phyloP scores from a whole-genome alignment of 352 stramenopile genomes.

The Phytophthora ohioensis region DNA sequence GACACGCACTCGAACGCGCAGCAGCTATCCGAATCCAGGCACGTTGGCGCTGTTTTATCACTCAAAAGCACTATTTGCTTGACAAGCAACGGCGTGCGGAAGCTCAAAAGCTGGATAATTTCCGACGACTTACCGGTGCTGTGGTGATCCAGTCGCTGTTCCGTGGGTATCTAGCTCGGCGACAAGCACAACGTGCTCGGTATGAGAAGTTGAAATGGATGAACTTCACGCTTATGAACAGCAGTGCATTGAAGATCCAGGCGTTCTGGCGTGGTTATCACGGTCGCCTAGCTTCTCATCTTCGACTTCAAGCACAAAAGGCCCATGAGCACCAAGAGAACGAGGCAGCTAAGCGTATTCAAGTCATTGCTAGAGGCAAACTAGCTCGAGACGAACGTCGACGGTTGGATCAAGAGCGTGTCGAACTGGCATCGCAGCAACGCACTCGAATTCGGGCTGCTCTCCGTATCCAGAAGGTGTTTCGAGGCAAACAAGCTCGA shows the following conservation, averaged over 20 bases:
- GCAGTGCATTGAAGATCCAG: conserved; percentile 79
- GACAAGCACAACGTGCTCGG: conserved; percentile 52
- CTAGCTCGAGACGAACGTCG: conserved; percentile 50
- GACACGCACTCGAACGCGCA: conserved; percentile 31
- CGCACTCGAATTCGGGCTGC: conserved; percentile 50
- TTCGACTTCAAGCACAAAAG: conserved; percentile 61
- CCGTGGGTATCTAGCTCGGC: conserved; percentile 68
- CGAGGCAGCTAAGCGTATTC: conserved; percentile 67
- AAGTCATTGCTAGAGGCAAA: conserved; percentile 63
- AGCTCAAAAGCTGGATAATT: conserved; percentile 43
- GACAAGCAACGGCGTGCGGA: conserved; percentile 43
- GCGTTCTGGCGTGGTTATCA: conserved; percentile 79
- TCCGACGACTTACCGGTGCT: conserved; percentile 53
- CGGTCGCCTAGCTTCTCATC: conserved; percentile 62
- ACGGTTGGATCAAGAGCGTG: conserved; percentile 39
- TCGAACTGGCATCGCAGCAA: conserved; percentile 40
- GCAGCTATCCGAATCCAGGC: conserved; percentile 66
- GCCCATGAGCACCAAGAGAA: conserved; percentile 64
- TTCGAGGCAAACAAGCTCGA: conserved; percentile 65
- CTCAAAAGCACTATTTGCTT: conserved; percentile 44
- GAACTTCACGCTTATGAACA: conserved; percentile 66
- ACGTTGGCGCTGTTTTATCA: conserved; percentile 47
- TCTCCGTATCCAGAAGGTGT: conserved; percentile 70
- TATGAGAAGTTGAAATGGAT: conserved; percentile 80
- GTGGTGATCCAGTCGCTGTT: conserved; percentile 71